Conservation (phyloP, 2,329 filamentous ascomycete species). For the Fusarium circinatum region DNA sequence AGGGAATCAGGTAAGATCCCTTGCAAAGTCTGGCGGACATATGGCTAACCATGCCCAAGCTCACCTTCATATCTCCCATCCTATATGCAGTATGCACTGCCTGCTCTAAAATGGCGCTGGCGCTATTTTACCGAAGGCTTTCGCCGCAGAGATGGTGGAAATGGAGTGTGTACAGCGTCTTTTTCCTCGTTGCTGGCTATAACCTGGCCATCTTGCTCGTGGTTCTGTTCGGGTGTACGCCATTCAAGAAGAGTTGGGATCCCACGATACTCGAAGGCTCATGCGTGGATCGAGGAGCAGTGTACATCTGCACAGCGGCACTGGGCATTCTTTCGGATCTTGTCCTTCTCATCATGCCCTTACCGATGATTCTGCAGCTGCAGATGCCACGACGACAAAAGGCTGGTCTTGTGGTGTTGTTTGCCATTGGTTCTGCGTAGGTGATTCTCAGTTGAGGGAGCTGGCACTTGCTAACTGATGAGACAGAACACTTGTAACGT, state of each 20-base stretch:
- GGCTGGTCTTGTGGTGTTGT: constrained; percentile 55
- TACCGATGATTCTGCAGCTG: constrained; percentile 56
- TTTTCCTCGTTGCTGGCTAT: constrained; percentile 48
- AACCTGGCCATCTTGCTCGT: constrained; percentile 49
- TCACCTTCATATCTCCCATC: constrained; percentile 35
- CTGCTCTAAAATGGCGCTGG: constrained; percentile 51
- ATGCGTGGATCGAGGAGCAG: constrained; percentile 53
- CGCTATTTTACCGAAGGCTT: constrained; percentile 52
- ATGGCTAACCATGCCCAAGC: constrained; percentile 19
- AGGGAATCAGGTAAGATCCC: constrained; percentile 12
- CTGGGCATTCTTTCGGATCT: constrained; percentile 61
- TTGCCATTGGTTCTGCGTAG: constrained; percentile 55
- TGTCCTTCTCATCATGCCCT: constrained; percentile 57
- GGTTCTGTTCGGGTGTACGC: constrained; percentile 52
- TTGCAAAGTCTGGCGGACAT: accelerated
- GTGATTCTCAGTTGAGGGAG: neutral
- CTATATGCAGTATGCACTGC: constrained; percentile 43
- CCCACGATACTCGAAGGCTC: constrained; percentile 42
- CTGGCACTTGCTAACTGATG: constrained; percentile 2
- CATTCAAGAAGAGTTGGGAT: constrained; percentile 48
- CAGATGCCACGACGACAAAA: constrained; percentile 60
- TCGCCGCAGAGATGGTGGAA: constrained; percentile 51
- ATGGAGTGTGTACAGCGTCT: constrained; percentile 43
- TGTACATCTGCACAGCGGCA: constrained; percentile 49
- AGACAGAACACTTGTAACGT: constrained; percentile 50